Evolutionary conservation across 768 basidiomycete genomes (phyloP).

Genomic region (Tulasnella sp.): DNA sequence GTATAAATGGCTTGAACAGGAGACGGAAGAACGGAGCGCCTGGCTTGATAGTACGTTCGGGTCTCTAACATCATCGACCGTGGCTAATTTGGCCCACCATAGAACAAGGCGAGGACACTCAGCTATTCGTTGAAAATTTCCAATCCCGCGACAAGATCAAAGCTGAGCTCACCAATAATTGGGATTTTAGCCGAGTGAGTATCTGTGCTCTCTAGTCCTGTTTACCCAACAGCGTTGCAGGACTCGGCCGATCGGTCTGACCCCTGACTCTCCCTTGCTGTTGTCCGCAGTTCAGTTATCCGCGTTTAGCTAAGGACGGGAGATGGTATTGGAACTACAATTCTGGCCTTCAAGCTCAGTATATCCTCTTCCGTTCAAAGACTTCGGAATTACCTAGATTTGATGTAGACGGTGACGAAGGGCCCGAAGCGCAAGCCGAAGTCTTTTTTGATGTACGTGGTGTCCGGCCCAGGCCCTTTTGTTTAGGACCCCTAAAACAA

Average conservation of each 20-base stretch:
- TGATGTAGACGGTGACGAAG: slow-evolving; percentile 34
- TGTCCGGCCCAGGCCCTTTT: too few species aligned
- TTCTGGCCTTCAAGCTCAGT: slow-evolving; percentile 68
- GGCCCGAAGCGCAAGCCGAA: slow-evolving; percentile 47
- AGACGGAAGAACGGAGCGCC: slow-evolving; percentile 58
- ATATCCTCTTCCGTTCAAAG: slow-evolving; percentile 10
- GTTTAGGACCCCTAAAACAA: background rate
- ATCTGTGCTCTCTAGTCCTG: background rate
- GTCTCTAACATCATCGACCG: background rate
- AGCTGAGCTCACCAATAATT: slow-evolving; percentile 53
- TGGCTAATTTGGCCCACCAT: background rate
- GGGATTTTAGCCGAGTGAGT: slow-evolving; percentile 49
- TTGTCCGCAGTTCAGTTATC: slow-evolving; percentile 54
- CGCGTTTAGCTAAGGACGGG: slow-evolving; percentile 56
- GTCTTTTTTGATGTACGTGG: slow-evolving; percentile 70
- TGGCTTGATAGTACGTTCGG: slow-evolving; percentile 35
- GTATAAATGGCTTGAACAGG: slow-evolving; percentile 68
- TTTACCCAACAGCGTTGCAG: background rate
- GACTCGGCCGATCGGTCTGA: too few species aligned
- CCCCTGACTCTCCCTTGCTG: too few species aligned
- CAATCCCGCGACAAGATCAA: slow-evolving; percentile 55
- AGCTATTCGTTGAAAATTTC: slow-evolving; percentile 58
- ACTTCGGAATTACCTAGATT: background rate
- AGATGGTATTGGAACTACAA: slow-evolving; percentile 82
- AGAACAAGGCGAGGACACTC: slow-evolving; percentile 57